Evolutionary conservation across 148 eudicot genomes (phyloP), one percentile per base, ranked within the genome.

Genomic region (Rhododendron molle): DNA sequence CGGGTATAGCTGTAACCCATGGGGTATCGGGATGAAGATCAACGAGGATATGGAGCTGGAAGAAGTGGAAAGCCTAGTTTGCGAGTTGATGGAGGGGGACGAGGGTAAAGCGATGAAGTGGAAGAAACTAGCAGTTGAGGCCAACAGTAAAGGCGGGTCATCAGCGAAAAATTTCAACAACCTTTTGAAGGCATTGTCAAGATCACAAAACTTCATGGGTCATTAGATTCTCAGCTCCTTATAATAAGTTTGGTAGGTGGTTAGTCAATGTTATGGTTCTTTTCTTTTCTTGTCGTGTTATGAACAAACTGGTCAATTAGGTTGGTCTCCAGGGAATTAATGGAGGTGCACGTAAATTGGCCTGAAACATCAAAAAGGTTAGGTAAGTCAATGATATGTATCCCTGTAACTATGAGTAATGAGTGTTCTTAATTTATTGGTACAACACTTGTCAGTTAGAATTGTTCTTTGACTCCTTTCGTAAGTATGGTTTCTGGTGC

Each of bases 21-120:
- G 93, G 95, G 91, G 85, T 21, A 88, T 90, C 0, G 93, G 94
- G 4, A 76, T 88, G 90, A 93, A 91, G 91, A 90, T 93, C 1
- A 89, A 85, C 8, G 86, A 47, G 10, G 76, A 88, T 40, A 90
- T 87, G 84, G 90, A 82, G 83, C 87, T 93, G 56, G 89, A 89
- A 1, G 89, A 89, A 40, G 92, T 94, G 46, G 93, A 87, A 88
- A 69, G 34, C 86, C 77, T 85, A 12, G 95, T 94, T 28, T 85
- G 87, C 21, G 89, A 87, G 60, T 56, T 93, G 82, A 91, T 94
- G 91, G 95, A 88, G 32, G 93, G 90, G 11, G 91, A 83, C 6
- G 81, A 90, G 52, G 94, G 94, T 2, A 88, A 87, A 87, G 78
- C 88, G 83, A 87, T 93, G 94, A 91, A 50, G 80, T 93, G 90